Evolutionary conservation across 2,329 filamentous ascomycete genomes (phyloP).

Genomic region (Achaetomium macrosporum): DNA sequence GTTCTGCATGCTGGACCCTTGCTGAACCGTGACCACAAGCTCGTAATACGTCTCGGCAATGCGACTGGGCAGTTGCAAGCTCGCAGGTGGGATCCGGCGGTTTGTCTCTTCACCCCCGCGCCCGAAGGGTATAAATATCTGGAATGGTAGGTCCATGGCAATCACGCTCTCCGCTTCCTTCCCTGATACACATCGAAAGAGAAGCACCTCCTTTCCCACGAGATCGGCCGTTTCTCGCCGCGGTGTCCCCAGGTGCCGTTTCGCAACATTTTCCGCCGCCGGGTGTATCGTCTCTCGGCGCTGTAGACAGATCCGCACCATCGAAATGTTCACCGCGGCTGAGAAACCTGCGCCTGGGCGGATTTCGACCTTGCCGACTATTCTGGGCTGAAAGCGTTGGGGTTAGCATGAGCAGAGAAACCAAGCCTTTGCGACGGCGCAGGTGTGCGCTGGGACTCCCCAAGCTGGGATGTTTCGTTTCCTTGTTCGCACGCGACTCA

Average conservation of each 20-base stretch:
- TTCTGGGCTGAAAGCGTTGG: conserved; percentile 62
- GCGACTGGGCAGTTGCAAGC: conserved; percentile 80
- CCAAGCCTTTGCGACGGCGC: background rate
- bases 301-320: conserved; percentile 90
- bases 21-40: conserved; percentile 90
- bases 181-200: conserved; percentile 80
- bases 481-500: conserved; percentile 5
- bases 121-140: conserved; percentile 94
- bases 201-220: conserved; percentile 89
- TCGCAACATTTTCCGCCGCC: conserved; percentile 86
- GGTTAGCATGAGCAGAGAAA: conserved; percentile 14
- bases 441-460: background rate
- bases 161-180: conserved; percentile 84
- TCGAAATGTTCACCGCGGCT: conserved; percentile 81
- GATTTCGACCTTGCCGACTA: conserved; percentile 97
- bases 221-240: conserved; percentile 87
- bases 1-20: conserved; percentile 78
- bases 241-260: conserved; percentile 84
- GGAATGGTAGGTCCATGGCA: conserved; percentile 94
- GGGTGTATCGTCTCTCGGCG: conserved; percentile 95
- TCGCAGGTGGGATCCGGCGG: conserved; percentile 84
- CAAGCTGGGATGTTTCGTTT: too few relatives aligned
- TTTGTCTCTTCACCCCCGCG: conserved; percentile 86
- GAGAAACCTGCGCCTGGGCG: conserved; percentile 79
- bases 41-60: conserved; percentile 98